These are phyloP conservation scores for Chalaropsis ovoidea DNA, from an alignment of 2,329 filamentous ascomycete genomes.

Conservation along the genomic window DNA sequence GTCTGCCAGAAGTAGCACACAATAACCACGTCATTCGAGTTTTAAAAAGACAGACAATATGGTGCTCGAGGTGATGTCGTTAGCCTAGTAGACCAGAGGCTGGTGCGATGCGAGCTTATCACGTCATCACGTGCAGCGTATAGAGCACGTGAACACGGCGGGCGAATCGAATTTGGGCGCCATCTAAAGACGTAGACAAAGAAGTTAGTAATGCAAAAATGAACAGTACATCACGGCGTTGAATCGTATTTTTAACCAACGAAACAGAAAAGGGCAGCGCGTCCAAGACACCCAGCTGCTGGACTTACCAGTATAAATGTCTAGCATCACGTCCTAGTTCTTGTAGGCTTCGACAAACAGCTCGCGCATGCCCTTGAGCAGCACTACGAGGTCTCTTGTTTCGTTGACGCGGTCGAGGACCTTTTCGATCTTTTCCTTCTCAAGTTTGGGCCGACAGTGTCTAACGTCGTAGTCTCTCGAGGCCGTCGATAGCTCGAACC, in stretches of 20 bases:
- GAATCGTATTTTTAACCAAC: background rate
- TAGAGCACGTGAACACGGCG: background rate
- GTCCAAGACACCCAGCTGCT: background rate
- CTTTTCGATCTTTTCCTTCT: constrained; percentile 64
- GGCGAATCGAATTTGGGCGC: background rate
- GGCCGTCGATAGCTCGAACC: constrained; percentile 81
- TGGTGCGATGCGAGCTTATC: background rate
- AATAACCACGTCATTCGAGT: background rate
- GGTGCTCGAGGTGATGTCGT: background rate
- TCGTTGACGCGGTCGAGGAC: constrained; percentile 76
- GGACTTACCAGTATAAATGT: background rate
- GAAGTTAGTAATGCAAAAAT: background rate
- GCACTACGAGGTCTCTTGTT: constrained; percentile 56
- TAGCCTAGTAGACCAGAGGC: background rate
- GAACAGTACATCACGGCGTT: background rate
- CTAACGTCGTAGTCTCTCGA: constrained; percentile 76
- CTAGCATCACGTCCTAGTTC: constrained; percentile 21
- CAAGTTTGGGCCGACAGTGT: constrained; percentile 71
- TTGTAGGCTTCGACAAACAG: constrained; percentile 61
- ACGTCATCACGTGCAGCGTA: background rate
- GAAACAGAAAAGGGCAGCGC: no score
- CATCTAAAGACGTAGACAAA: background rate
- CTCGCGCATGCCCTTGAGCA: constrained; percentile 75
- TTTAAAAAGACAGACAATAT: background rate
- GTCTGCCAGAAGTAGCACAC: background rate